These are phyloP conservation scores for Coemansia asiatica DNA, from an alignment of 192 early-diverging fungal species.

Conservation along the genomic window DNA sequence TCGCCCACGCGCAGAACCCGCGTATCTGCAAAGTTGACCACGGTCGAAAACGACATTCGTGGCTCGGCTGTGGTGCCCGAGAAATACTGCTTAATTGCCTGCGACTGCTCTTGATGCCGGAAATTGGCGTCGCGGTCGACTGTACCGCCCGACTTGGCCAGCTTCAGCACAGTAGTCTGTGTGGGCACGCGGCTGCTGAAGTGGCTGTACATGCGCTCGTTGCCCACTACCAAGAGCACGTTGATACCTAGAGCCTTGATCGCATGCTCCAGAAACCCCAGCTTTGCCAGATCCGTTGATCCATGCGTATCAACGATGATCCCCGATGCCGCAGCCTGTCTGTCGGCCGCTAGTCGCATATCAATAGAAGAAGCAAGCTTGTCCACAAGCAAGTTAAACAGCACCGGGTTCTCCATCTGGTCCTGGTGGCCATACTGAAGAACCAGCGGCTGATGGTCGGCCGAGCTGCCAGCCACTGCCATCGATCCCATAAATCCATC, in stretches of 20 bases:
- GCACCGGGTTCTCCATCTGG: conserved; percentile 72
- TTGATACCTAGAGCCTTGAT: conserved; percentile 74
- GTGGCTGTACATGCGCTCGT: conserved; percentile 90
- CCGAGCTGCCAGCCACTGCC: conserved; percentile 58
- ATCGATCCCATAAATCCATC: conserved; percentile 66
- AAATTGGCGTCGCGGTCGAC: conserved; percentile 81
- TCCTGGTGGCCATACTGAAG: conserved; percentile 88
- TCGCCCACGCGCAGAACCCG: conserved; percentile 71
- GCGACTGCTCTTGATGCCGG: conserved; percentile 66
- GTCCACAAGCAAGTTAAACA: conserved; percentile 71
- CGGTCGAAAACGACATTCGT: conserved; percentile 79
- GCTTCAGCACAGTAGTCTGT: conserved; percentile 65
- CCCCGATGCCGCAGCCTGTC: conserved; percentile 63
- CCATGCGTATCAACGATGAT: conserved; percentile 85
- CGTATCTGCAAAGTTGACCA: conserved; percentile 77
- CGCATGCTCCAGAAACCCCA: conserved; percentile 72
- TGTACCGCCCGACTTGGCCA: conserved; percentile 91
- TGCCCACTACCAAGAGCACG: conserved; percentile 85
- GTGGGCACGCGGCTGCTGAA: conserved; percentile 53
- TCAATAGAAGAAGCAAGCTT: conserved; percentile 66
- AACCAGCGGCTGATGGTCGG: conserved; percentile 75
- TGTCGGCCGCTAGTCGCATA: conserved; percentile 62
- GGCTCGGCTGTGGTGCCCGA: conserved; percentile 81
- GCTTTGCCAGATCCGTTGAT: conserved; percentile 71
- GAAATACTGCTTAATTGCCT: conserved; percentile 90